These are phyloP conservation scores for Nevesoporus exiguus DNA, from an alignment of 768 basidiomycete species.

Conservation along the genomic window DNA sequence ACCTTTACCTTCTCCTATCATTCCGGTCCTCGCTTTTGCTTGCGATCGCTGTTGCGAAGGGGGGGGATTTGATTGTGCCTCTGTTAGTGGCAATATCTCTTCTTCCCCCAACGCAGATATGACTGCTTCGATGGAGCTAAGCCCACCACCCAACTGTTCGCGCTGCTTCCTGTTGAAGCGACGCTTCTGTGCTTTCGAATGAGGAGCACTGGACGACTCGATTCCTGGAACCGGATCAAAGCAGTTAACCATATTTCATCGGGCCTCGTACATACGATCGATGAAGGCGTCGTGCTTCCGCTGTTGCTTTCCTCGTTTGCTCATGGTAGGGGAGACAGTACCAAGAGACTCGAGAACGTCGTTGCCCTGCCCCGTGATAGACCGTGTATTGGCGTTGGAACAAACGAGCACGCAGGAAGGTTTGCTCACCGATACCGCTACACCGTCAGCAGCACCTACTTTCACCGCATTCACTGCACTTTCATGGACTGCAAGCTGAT, in stretches of 20 bases:
- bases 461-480: slow-evolving; percentile 47
- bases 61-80: slow-evolving; percentile 14
- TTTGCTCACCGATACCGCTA: slow-evolving; percentile 40
- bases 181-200: slow-evolving; percentile 71
- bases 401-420: no score
- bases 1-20: slow-evolving; percentile 66
- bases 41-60: slow-evolving; percentile 15
- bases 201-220: slow-evolving; percentile 46
- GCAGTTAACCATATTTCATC: background rate
- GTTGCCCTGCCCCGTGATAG: slow-evolving; percentile 34
- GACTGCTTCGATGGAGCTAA: slow-evolving; percentile 50
- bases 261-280: slow-evolving; percentile 44
- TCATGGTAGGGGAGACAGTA: slow-evolving; percentile 28
- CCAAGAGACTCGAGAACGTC: slow-evolving; percentile 42
- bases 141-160: slow-evolving; percentile 52
- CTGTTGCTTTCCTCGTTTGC: slow-evolving; percentile 67
- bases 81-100: slow-evolving; percentile 15
- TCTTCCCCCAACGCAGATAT: slow-evolving; percentile 50
- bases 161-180: slow-evolving; percentile 68
- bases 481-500: slow-evolving; percentile 49
- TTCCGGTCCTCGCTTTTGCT: slow-evolving; percentile 38
- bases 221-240: slow-evolving; percentile 37
- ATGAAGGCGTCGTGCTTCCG: slow-evolving; percentile 67
- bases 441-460: slow-evolving; percentile 35
- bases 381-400: background rate